A percentile compares a stretch with the other conserved stretches of the same genome.
Conservation (phyloP, 2,329 filamentous ascomycete genomes). For the Penicillium hesseltinei region DNA sequence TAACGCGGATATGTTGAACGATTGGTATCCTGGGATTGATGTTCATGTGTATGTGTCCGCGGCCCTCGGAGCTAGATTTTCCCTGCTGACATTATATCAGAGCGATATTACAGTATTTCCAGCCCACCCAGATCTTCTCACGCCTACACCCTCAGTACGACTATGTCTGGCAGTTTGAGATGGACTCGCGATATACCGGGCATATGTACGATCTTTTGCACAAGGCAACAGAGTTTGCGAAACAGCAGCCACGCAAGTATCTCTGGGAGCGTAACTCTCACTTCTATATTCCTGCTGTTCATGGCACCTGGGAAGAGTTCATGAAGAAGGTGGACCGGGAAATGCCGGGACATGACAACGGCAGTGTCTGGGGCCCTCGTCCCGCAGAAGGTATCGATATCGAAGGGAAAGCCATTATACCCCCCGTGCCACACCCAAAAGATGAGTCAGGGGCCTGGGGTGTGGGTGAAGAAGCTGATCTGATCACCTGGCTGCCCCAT, state of each 20-base stretch:
- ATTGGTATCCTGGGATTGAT: conserved; percentile 16
- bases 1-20: conserved; percentile 6
- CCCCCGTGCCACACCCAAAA: neutral
- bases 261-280: conserved; percentile 18
- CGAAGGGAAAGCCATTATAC: neutral
- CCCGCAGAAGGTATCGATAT: conserved; percentile 5
- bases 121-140: conserved; percentile 15
- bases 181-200: conserved; percentile 16
- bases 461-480: conserved; percentile 16
- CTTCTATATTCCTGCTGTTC: conserved; percentile 15
- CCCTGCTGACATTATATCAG: neutral
- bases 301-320: conserved; percentile 14
- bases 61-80: neutral
- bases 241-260: conserved; percentile 15
- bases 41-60: conserved; percentile 7
- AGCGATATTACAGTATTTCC: conserved; percentile 15
- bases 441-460: conserved; percentile 9
- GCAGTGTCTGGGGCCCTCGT: conserved; percentile 6
- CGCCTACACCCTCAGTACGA: conserved; percentile 15
- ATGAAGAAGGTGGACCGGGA: conserved; percentile 1
- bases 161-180: conserved; percentile 17
- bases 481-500: conserved; percentile 16
- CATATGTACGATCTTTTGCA: conserved; percentile 12
- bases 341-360: neutral
- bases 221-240: conserved; percentile 13